Conservation (phyloP, 2,329 filamentous ascomycete genomes). For the Aspergillus aculeatinus region DNA sequence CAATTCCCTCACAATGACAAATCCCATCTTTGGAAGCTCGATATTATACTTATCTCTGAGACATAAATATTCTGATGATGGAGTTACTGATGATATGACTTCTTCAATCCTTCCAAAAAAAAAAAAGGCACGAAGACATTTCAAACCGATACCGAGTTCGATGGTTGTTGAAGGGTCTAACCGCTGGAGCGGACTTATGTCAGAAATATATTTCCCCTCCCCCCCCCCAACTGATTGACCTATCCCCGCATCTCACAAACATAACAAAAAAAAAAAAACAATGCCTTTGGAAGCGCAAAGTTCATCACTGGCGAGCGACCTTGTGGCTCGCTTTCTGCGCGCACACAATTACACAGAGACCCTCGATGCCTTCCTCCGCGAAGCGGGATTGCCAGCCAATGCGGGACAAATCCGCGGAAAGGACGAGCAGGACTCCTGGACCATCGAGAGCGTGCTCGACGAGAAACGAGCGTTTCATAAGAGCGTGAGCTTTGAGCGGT, state of each 20-base stretch:
- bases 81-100: no score
- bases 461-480: constrained; percentile 61
- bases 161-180: not conserved
- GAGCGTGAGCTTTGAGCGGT: constrained; percentile 56
- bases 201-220: not conserved
- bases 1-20: not conserved
- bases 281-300: constrained; percentile 12
- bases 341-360: constrained; percentile 51
- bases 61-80: no score
- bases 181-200: not conserved
- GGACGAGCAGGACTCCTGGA: constrained; percentile 46
- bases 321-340: constrained; percentile 47
- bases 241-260: not conserved
- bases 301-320: constrained; percentile 28
- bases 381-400: constrained; percentile 55
- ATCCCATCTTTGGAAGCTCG: not conserved
- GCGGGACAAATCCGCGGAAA: constrained; percentile 40
- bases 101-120: no score
- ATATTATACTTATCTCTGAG: not conserved
- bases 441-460: constrained; percentile 59
- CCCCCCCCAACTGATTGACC: not conserved
- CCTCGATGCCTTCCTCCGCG: constrained; percentile 56
- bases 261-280: constrained; percentile 1
- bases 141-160: no score
- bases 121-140: no score